These are phyloP conservation scores for Porpolomopsis calyptriformis DNA, from an alignment of 768 basidiomycete genomes.

Conservation along the genomic window DNA sequence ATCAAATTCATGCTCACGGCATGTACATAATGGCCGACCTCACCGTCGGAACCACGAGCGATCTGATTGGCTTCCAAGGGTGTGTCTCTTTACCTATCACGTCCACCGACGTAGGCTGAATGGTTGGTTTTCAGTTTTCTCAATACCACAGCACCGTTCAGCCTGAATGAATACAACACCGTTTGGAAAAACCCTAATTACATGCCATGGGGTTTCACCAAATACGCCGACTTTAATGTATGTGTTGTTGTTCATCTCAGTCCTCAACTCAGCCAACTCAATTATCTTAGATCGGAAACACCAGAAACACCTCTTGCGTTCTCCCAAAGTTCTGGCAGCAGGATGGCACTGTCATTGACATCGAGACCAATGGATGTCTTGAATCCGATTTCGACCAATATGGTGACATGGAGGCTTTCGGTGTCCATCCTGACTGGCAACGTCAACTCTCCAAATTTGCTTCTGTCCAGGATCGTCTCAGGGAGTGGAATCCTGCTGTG, in stretches of 20 bases:
- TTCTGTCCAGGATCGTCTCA: constrained; percentile 90
- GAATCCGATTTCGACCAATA: constrained; percentile 88
- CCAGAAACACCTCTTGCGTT: constrained; percentile 61
- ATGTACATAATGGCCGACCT: constrained; percentile 95
- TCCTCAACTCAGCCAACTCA: constrained; percentile 4
- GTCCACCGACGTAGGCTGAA: neutral
- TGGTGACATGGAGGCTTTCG: constrained; percentile 95
- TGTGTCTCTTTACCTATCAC: constrained; percentile 24
- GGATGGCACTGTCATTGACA: constrained; percentile 51
- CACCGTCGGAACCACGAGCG: constrained; percentile 86
- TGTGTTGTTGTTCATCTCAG: constrained; percentile 12
- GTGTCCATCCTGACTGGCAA: constrained; percentile 90
- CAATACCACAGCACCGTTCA: constrained; percentile 75
- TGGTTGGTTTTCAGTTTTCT: constrained; percentile 43
- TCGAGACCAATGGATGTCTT: constrained; percentile 61
- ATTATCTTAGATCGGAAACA: constrained; percentile 45
- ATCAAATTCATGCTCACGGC: constrained; percentile 63
- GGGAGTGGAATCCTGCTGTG: constrained; percentile 80
- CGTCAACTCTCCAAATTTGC: constrained; percentile 93
- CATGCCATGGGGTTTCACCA: constrained; percentile 75
- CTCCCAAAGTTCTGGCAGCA: constrained; percentile 77
- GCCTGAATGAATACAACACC: constrained; percentile 57
- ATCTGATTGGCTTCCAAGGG: constrained; percentile 81
- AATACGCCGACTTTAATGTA: constrained; percentile 77
- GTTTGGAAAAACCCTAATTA: constrained; percentile 68